A percentile compares a stretch with the other conserved stretches of the same genome.
phyloP scores from a whole-genome alignment of 805 yeast genomes.

The Candida boidinii region DNA sequence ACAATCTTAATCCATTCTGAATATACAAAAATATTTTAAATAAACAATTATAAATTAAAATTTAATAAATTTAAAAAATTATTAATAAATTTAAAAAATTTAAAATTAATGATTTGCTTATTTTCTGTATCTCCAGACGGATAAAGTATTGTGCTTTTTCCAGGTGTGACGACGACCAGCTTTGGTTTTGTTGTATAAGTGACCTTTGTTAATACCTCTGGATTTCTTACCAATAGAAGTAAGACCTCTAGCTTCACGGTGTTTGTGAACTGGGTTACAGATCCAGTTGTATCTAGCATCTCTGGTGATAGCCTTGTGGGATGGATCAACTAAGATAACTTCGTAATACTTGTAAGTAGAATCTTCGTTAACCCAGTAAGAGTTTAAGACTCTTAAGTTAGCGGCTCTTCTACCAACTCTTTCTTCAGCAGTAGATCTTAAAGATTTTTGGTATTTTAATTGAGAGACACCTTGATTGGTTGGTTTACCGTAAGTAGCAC shows the following conservation, averaged over 20 bases:
- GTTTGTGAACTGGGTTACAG: slow-evolving; percentile 99
- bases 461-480: slow-evolving; percentile 99
- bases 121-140: slow-evolving; percentile 99
- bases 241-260: slow-evolving; percentile 99
- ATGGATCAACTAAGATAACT: slow-evolving; percentile 95
- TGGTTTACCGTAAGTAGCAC: slow-evolving; percentile 99
- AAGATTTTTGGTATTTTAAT: slow-evolving; percentile 97
- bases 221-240: slow-evolving; percentile 97
- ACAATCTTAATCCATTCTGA: no score
- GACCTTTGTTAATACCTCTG: slow-evolving; percentile 99
- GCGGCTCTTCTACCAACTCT: slow-evolving; percentile 98
- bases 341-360: slow-evolving; percentile 99
- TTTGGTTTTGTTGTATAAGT: slow-evolving; percentile 94
- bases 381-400: slow-evolving; percentile 98
- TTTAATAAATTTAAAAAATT: no score
- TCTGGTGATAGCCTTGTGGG: slow-evolving; percentile 98
- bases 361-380: slow-evolving; percentile 99
- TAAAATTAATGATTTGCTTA: slow-evolving; percentile 22
- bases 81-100: no score
- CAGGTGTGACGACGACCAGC: slow-evolving; percentile 99
- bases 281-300: slow-evolving; percentile 99
- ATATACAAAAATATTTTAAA: no score
- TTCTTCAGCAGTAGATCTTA: slow-evolving; percentile 98
- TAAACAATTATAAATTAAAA: no score
- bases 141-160: slow-evolving; percentile 98